Evolutionary conservation across 805 yeast genomes (phyloP).

Genomic region (Ogataea ganodermae): DNA sequence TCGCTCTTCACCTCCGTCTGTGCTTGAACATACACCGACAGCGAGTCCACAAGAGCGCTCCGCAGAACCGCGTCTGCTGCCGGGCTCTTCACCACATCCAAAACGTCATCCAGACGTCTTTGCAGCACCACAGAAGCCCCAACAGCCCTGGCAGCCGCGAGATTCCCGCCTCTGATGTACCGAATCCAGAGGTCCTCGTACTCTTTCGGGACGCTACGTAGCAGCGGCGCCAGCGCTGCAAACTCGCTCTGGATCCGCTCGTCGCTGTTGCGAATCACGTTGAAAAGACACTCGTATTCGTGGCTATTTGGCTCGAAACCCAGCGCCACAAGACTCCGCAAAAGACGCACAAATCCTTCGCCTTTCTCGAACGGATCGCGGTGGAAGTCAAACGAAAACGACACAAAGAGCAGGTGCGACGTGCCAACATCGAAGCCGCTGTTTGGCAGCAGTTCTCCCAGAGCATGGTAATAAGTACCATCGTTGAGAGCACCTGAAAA

Average conservation of each 20-base stretch:
- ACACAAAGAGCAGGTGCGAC: conserved; percentile 8
- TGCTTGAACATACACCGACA: conserved; percentile 27
- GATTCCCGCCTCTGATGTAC: conserved; percentile 42
- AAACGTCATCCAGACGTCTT: conserved; percentile 24
- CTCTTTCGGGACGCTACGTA: conserved; percentile 16
- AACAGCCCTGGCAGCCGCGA: conserved; percentile 40
- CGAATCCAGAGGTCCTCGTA: conserved; percentile 36
- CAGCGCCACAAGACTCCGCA: conserved; percentile 14
- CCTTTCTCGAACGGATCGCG: conserved; percentile 37
- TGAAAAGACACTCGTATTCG: conserved; percentile 28
- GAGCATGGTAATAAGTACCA: conserved; percentile 20
- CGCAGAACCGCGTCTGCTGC: conserved; percentile 34
- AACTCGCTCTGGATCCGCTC: conserved; percentile 32
- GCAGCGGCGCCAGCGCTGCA: conserved; percentile 28
- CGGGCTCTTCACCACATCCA: conserved; percentile 31
- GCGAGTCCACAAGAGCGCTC: conserved; percentile 28
- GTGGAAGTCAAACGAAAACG: conserved; percentile 36
- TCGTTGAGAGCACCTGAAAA: neutral
- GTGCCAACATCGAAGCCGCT: conserved; percentile 26
- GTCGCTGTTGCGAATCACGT: conserved; percentile 29
- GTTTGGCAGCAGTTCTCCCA: conserved; percentile 8
- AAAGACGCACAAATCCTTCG: conserved; percentile 37
- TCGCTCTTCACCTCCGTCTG: conserved; percentile 10
- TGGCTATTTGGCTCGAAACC: conserved; percentile 14
- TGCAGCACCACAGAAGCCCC: conserved; percentile 28